Conservation (phyloP, 2,329 filamentous ascomycete genomes). For the Mycosphaerella sp. region DNA sequence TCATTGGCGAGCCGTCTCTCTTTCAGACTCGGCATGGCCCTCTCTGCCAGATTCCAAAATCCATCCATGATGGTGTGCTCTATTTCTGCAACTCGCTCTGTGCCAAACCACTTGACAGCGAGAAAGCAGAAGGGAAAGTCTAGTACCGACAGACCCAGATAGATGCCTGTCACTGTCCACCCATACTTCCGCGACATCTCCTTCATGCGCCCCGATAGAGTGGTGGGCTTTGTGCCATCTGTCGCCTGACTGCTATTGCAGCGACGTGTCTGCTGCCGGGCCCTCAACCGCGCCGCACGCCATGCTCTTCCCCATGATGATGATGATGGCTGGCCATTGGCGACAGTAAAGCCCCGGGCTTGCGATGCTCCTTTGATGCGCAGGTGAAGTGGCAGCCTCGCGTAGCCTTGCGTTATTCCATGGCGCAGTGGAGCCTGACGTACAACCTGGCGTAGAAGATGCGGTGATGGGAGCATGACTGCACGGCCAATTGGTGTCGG, state of each 20-base stretch:
- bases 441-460: slow-evolving; percentile 11
- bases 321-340: slow-evolving; percentile 2
- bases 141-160: slow-evolving; percentile 70
- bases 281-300: slow-evolving; percentile 17
- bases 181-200: slow-evolving; percentile 89
- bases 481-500: slow-evolving; percentile 1
- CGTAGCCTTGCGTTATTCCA: slow-evolving; percentile 9
- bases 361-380: slow-evolving; percentile 5
- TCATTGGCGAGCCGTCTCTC: slow-evolving; percentile 20
- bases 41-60: slow-evolving; percentile 54
- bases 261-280: slow-evolving; percentile 30
- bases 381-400: slow-evolving; percentile 7
- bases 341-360: slow-evolving; percentile 12
- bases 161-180: slow-evolving; percentile 89
- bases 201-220: slow-evolving; percentile 60
- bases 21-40: slow-evolving; percentile 47
- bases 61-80: slow-evolving; percentile 63
- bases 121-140: slow-evolving; percentile 96
- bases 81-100: slow-evolving; percentile 71
- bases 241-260: slow-evolving; percentile 29
- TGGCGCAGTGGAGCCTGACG: slow-evolving; percentile 14
- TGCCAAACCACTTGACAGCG: slow-evolving; percentile 73
- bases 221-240: slow-evolving; percentile 20
- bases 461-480: slow-evolving; percentile 18
- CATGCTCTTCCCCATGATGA: slow-evolving; percentile 11